Conservation (phyloP, 2,329 filamentous ascomycete species). For the Neonectria sp. region DNA sequence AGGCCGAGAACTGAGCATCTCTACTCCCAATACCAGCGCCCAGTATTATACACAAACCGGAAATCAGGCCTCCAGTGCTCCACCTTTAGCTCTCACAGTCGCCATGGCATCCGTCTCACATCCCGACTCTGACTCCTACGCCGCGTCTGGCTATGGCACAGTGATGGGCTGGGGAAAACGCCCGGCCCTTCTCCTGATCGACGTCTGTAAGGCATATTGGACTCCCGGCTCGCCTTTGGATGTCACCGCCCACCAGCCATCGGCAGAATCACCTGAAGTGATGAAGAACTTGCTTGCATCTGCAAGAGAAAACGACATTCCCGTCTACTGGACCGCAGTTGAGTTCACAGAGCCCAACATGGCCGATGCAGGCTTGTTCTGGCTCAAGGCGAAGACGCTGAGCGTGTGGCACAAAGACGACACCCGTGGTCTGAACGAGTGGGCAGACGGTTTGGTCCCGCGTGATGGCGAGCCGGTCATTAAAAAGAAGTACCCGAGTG, state of each 20-base stretch:
- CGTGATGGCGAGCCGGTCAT: constrained; percentile 53
- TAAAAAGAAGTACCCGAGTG: constrained; percentile 53
- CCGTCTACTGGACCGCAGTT: constrained; percentile 62
- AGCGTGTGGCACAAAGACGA: constrained; percentile 58
- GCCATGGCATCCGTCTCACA: constrained; percentile 13
- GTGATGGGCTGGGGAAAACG: constrained; percentile 60
- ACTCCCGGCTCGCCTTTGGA: constrained; percentile 57
- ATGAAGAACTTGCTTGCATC: constrained; percentile 58
- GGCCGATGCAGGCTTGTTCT: constrained; percentile 62
- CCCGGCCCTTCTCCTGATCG: constrained; percentile 61
- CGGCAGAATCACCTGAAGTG: constrained; percentile 50
- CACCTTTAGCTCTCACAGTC: neutral
- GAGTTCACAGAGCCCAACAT: constrained; percentile 60
- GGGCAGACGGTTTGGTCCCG: constrained; percentile 57
- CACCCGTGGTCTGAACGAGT: constrained; percentile 55
- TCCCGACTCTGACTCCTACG: constrained; percentile 42
- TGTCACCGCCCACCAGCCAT: constrained; percentile 22
- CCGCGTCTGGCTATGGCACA: constrained; percentile 55
- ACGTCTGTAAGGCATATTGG: constrained; percentile 65
- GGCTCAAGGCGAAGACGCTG: constrained; percentile 58
- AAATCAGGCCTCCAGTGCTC: neutral
- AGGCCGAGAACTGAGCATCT: neutral
- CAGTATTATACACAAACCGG: neutral
- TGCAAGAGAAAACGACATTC: constrained; percentile 54
- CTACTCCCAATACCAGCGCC: neutral